Evolutionary conservation across 2,329 filamentous ascomycete genomes (phyloP).

Genomic region (Stachybotrys chlorohalonatus): DNA sequence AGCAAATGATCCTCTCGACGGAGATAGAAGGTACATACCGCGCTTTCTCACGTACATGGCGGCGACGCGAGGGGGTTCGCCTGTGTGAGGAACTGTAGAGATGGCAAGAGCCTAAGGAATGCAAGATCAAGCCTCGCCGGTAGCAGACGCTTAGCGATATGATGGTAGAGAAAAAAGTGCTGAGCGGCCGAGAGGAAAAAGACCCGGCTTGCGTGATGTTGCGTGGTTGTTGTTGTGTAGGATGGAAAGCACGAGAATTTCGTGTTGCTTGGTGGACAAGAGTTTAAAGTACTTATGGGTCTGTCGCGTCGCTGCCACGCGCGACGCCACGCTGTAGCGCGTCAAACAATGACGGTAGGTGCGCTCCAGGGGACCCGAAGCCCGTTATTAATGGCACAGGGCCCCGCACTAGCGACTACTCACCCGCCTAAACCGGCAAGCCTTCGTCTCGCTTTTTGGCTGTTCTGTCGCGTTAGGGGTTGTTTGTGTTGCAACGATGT

Average conservation of each 20-base stretch:
- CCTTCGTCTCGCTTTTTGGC: background rate
- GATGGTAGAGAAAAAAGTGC: background rate
- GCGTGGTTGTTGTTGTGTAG: background rate
- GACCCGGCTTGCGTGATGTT: background rate
- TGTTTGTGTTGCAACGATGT: too few relatives aligned
- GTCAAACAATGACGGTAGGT: conserved; percentile 8
- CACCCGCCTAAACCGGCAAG: background rate
- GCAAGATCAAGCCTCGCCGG: background rate
- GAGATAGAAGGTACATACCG: conserved; percentile 33
- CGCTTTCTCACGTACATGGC: conserved; percentile 56
- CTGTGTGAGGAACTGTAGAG: conserved; percentile 1
- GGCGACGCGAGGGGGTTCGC: conserved; percentile 16
- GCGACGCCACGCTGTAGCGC: conserved; percentile 14
- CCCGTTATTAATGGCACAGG: background rate
- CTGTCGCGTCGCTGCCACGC: conserved; percentile 7
- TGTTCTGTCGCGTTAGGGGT: background rate
- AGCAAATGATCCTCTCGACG: conserved; percentile 10
- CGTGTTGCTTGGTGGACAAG: background rate
- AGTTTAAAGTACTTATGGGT: background rate
- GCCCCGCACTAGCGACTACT: background rate
- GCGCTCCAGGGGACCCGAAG: background rate
- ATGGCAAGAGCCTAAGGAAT: background rate
- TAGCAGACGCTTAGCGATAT: background rate
- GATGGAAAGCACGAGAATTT: background rate
- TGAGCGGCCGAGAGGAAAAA: background rate